phyloP scores from a whole-genome alignment of 2,329 filamentous ascomycete species.

The Exophiala sp. region DNA sequence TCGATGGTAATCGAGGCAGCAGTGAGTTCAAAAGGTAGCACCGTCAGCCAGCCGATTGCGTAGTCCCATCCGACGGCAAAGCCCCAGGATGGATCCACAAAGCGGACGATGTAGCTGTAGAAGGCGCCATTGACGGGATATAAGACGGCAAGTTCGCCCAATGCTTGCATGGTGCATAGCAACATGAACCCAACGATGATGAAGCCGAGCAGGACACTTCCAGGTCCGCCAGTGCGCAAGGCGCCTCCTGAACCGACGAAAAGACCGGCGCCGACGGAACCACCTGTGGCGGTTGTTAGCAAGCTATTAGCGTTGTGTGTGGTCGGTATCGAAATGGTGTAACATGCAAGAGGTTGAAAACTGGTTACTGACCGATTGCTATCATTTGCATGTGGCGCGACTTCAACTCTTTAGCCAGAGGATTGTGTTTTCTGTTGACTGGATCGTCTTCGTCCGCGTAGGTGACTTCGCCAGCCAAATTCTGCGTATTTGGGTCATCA shows the following conservation, averaged over 20 bases:
- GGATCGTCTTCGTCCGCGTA: constrained; percentile 21
- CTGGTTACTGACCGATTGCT: constrained; percentile 25
- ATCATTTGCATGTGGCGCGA: constrained; percentile 31
- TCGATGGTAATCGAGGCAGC: constrained; percentile 56
- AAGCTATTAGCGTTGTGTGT: neutral
- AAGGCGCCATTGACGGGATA: constrained; percentile 72
- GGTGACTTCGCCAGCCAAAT: constrained; percentile 15
- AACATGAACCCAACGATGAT: constrained; percentile 62
- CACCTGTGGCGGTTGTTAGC: constrained; percentile 21
- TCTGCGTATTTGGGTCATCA: constrained; percentile 15
- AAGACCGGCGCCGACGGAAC: constrained; percentile 37
- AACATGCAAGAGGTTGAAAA: neutral
- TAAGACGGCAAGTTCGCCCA: constrained; percentile 77
- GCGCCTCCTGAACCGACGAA: constrained; percentile 39
- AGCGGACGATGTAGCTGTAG: constrained; percentile 66
- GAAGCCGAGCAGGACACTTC: constrained; percentile 42
- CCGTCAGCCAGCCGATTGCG: constrained; percentile 17
- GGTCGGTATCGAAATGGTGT: neutral
- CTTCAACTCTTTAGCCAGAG: constrained; percentile 24
- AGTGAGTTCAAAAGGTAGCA: constrained; percentile 26
- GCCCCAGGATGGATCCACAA: constrained; percentile 43
- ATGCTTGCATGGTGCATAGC: constrained; percentile 42
- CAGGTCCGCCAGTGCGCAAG: constrained; percentile 37
- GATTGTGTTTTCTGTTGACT: constrained; percentile 18
- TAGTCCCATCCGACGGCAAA: constrained; percentile 45